Evolutionary conservation across 2,329 filamentous ascomycete species (phyloP).

Genomic region (Trichophyton benhamiae): DNA sequence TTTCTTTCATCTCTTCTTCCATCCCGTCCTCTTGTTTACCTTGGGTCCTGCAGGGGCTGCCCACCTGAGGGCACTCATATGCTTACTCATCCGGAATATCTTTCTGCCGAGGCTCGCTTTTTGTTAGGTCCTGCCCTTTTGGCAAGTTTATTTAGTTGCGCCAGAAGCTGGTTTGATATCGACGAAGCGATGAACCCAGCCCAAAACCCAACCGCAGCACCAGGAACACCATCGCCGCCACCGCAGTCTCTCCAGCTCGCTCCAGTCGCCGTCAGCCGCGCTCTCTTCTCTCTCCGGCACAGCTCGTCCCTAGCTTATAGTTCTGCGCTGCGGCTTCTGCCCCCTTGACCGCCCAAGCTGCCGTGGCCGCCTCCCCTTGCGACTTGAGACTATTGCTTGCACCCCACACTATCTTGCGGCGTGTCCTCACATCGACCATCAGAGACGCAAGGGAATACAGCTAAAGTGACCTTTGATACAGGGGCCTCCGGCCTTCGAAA

Average conservation of each 20-base stretch:
- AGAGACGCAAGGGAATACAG: background rate
- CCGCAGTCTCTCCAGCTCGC: background rate
- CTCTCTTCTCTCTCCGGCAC: background rate
- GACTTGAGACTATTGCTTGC: background rate
- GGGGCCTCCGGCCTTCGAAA: background rate
- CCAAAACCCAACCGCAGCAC: background rate
- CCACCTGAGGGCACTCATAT: no score
- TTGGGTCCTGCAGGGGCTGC: no score
- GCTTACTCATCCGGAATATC: background rate
- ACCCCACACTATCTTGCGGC: background rate
- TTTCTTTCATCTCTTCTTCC: background rate
- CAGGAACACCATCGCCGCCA: background rate
- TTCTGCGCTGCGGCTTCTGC: background rate
- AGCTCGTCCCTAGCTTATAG: background rate
- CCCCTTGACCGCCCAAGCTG: background rate
- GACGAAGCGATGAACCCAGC: background rate
- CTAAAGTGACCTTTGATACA: background rate
- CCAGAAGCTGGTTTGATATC: background rate
- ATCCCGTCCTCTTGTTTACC: background rate
- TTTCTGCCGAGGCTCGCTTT: background rate
- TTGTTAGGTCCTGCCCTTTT: background rate
- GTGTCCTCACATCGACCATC: background rate
- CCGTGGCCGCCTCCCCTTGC: background rate
- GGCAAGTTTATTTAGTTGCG: background rate
- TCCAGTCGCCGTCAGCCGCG: background rate